Percentiles rank a stretch among this genome's conserved stretches.
phyloP scores from a whole-genome alignment of 2,329 filamentous ascomycete genomes.

The Epichloe uncinata region DNA sequence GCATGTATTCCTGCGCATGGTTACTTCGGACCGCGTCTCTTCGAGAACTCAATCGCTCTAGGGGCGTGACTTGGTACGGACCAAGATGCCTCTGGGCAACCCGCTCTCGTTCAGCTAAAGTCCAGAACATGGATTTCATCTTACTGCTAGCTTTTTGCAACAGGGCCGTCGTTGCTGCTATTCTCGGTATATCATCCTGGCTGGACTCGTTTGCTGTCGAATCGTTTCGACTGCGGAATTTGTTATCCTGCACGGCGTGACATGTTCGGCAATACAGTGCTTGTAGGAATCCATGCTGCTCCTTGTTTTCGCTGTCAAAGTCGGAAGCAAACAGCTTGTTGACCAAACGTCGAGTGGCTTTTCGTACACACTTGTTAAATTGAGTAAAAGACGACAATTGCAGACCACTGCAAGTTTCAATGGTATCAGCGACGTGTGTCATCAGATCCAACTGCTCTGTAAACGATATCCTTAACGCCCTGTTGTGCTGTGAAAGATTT shows the following conservation, averaged over 20 bases:
- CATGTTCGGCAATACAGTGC: not conserved
- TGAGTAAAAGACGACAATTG: slow-evolving; percentile 10
- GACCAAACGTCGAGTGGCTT: slow-evolving; percentile 12
- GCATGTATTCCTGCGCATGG: slow-evolving; percentile 45
- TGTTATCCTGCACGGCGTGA: no score
- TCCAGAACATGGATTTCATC: slow-evolving; percentile 16
- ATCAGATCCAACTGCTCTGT: slow-evolving; percentile 19
- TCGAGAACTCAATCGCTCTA: slow-evolving; percentile 21
- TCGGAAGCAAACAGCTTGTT: slow-evolving; percentile 7
- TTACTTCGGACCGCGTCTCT: slow-evolving; percentile 20
- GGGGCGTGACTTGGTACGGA: slow-evolving; percentile 12
- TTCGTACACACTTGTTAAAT: slow-evolving; percentile 12
- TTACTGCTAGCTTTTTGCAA: slow-evolving; percentile 11
- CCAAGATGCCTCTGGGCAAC: slow-evolving; percentile 10
- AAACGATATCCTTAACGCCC: slow-evolving; percentile 14
- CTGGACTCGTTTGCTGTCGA: no score
- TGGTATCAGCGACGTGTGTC: slow-evolving; percentile 14
- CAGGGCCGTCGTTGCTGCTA: slow-evolving; percentile 2
- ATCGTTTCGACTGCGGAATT: not conserved
- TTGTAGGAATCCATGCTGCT: not conserved
- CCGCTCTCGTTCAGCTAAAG: slow-evolving; percentile 14
- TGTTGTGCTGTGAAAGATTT: slow-evolving; percentile 18
- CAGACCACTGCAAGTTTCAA: slow-evolving; percentile 14
- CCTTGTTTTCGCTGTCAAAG: not conserved
- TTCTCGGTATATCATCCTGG: not conserved